Percentiles rank a stretch among this genome's conserved stretches.
Conservation (phyloP, 2,329 filamentous ascomycete species). For the Arachnomyces sp. region DNA sequence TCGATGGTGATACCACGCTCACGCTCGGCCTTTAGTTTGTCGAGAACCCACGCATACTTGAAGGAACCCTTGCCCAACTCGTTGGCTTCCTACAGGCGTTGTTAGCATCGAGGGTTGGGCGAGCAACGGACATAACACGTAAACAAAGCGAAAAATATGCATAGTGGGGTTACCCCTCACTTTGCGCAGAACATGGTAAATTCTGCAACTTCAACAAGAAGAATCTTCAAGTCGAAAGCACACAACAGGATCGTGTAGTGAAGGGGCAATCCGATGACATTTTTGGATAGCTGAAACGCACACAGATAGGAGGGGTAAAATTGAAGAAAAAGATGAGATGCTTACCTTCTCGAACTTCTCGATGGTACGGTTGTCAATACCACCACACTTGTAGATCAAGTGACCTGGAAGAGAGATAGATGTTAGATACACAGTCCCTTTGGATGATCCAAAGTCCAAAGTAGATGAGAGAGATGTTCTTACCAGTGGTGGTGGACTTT, state of each 20-base stretch:
- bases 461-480: slow-evolving; percentile 34
- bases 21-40: slow-evolving; percentile 99
- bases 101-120: slow-evolving; percentile 11
- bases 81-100: slow-evolving; percentile 73
- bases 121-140: no score
- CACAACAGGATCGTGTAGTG: no score
- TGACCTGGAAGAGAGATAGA: slow-evolving; percentile 50
- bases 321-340: slow-evolving; percentile 18
- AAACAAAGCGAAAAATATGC: no score
- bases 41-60: slow-evolving; percentile 99
- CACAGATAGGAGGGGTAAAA: slow-evolving; percentile 16
- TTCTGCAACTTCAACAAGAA: no score
- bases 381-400: slow-evolving; percentile 99
- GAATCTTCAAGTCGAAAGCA: no score
- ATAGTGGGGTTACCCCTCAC: no score
- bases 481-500: slow-evolving; percentile 95
- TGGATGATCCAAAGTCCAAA: no score
- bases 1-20: slow-evolving; percentile 99
- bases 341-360: slow-evolving; percentile 99
- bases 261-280: background rate
- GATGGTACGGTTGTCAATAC: slow-evolving; percentile 99
- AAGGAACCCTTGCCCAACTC: slow-evolving; percentile 99
- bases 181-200: no score
- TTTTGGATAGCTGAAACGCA: background rate
- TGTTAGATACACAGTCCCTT: background rate